Evolutionary conservation across 805 yeast species (phyloP).

Genomic region (Starmerella khaoyaiensis): DNA sequence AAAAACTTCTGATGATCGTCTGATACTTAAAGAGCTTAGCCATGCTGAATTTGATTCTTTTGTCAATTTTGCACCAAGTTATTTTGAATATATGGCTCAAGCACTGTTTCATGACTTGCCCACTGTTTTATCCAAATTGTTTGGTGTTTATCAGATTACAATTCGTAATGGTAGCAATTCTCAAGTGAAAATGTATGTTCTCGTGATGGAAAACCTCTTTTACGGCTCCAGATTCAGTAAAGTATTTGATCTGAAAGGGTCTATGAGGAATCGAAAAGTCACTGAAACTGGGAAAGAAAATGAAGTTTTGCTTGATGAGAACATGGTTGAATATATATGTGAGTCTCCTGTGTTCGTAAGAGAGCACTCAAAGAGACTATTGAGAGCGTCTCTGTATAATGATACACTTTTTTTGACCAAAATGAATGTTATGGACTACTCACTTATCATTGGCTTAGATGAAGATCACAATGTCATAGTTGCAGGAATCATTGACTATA

Average conservation of each 20-base stretch:
- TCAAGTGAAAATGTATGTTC: slow-evolving; percentile 71
- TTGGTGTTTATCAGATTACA: slow-evolving; percentile 90
- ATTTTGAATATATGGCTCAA: slow-evolving; percentile 90
- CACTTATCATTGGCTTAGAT: slow-evolving; percentile 87
- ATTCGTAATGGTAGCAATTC: slow-evolving; percentile 68
- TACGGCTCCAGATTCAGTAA: slow-evolving; percentile 69
- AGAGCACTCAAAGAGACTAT: slow-evolving; percentile 74
- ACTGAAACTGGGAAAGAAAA: slow-evolving; percentile 91
- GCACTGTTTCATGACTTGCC: slow-evolving; percentile 90
- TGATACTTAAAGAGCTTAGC: slow-evolving; percentile 78
- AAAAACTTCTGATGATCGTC: slow-evolving; percentile 81
- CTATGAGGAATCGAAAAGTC: slow-evolving; percentile 94
- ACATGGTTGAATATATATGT: slow-evolving; percentile 94
- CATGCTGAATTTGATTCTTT: slow-evolving; percentile 85
- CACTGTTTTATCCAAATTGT: slow-evolving; percentile 84
- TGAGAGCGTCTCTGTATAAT: slow-evolving; percentile 85
- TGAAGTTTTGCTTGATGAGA: slow-evolving; percentile 89
- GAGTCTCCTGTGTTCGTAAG: slow-evolving; percentile 91
- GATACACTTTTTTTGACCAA: slow-evolving; percentile 88
- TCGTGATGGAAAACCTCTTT: slow-evolving; percentile 91
- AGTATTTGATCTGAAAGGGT: slow-evolving; percentile 91
- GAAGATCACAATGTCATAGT: slow-evolving; percentile 46
- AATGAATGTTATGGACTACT: slow-evolving; percentile 98
- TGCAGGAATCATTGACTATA: slow-evolving; percentile 89
- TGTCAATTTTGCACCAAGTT: slow-evolving; percentile 89